A percentile compares a stretch with the other conserved stretches of the same genome.
Conservation (phyloP, 169 alveolate genomes). For the Perkinsus olseni region DNA sequence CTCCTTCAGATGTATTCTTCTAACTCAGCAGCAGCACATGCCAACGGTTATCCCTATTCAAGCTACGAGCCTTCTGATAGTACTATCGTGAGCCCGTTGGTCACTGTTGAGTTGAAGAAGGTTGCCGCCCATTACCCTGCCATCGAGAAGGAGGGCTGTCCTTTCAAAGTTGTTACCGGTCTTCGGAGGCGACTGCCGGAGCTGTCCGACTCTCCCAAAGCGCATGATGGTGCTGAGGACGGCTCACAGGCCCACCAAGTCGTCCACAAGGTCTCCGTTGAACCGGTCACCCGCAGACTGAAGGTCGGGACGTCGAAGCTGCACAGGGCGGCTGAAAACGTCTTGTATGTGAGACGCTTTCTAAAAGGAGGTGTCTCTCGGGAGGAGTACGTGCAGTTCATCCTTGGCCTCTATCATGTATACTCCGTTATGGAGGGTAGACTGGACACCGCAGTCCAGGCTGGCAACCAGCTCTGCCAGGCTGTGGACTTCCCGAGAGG, state of each 20-base stretch:
- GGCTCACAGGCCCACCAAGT: not conserved
- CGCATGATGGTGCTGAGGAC: not conserved
- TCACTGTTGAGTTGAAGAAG: too few relatives aligned
- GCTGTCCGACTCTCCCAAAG: too few relatives aligned
- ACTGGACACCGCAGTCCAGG: not conserved
- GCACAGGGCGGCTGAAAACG: not conserved
- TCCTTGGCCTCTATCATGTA: not conserved
- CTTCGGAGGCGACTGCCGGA: too few relatives aligned
- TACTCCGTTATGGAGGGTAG: not conserved
- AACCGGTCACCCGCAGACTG: not conserved
- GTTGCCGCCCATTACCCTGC: not conserved
- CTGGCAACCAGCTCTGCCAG: not conserved
- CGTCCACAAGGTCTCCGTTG: not conserved
- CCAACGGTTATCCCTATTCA: too few relatives aligned
- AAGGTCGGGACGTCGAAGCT: not conserved
- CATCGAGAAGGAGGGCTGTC: not conserved
- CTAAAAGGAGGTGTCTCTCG: not conserved
- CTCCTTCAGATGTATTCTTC: too few relatives aligned
- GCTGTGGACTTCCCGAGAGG: not conserved
- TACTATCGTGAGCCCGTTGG: too few relatives aligned
- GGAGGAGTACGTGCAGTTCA: not conserved
- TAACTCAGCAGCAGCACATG: too few relatives aligned
- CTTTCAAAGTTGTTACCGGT: too few relatives aligned
- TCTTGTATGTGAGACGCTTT: not conserved
- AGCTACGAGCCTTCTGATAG: too few relatives aligned